A percentile compares a stretch with the other conserved stretches of the same genome.
These are phyloP conservation scores for Yamadazyma aaseri DNA, from an alignment of 1,139 yeast genomes.

Conservation along the genomic window DNA sequence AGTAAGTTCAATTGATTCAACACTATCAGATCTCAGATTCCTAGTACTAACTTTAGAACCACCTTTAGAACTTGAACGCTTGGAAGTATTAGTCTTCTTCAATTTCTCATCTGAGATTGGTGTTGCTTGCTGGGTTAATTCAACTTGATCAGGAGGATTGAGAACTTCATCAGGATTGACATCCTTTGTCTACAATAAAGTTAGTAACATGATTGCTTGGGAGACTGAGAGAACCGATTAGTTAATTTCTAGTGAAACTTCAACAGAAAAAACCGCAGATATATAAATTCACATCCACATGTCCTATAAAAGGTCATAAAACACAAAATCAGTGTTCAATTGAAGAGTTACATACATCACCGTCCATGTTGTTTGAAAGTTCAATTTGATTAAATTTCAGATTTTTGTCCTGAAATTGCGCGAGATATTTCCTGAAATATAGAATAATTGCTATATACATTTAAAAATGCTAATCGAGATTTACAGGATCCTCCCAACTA, in stretches of 20 bases:
- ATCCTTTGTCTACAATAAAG: constrained; percentile 2
- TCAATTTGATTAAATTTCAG: too few species aligned
- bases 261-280: too few species aligned
- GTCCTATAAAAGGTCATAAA: too few species aligned
- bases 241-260: too few species aligned
- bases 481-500: constrained; percentile 40
- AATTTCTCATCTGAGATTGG: constrained; percentile 12
- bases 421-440: too few species aligned
- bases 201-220: constrained; percentile 1
- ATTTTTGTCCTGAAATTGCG: constrained; percentile 5
- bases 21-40: constrained; percentile 6
- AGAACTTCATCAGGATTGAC: constrained; percentile 25
- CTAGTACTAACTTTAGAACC: constrained; percentile 9
- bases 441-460: neutral
- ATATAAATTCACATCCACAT: too few species aligned
- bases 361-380: constrained; percentile 1
- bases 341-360: neutral
- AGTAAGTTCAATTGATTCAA: constrained; percentile 15
- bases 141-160: constrained; percentile 25
- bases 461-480: constrained; percentile 14
- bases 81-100: constrained; percentile 9
- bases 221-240: too few species aligned
- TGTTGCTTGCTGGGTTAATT: constrained; percentile 15
- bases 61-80: constrained; percentile 4
- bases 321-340: too few species aligned